Evolutionary conservation across 2,329 filamentous ascomycete genomes (phyloP), one percentile per base, ranked within the genome.

Genomic region (Fusarium sterilihyphosum): DNA sequence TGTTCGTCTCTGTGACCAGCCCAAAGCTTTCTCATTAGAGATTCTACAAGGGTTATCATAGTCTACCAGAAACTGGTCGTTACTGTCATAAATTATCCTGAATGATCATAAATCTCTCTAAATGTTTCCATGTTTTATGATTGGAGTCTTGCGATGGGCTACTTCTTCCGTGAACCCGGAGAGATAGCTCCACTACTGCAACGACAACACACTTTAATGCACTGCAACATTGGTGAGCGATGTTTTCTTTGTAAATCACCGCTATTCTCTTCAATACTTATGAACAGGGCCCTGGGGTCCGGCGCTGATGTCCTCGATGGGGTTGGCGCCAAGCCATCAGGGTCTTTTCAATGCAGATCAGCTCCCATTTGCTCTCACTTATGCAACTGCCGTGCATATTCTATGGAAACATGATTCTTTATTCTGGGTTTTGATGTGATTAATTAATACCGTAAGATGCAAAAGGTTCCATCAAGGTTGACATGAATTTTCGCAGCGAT

Each of bases 41-140:
- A 22, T 22, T 22, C 13, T 22, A 5, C 7, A 1, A 9, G 17
- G 5, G 1, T 9, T n/a, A 9, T 17, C 14, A 0, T 38, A 7
- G 0, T 7, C 5, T 3, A 18, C 3, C 4, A 10, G 12, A 6
- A 8, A 11, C 8, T 8, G 3, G 16, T 24, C 10, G 8, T 18
- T 18, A 8, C 5, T 24, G 5, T 8, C 10, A 44, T 18, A 5
- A 4, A 6, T 24, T 17, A 18, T 24, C 10, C 16, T 24, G 0
- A 24, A 24, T n/a, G n/a, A n/a, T n/a, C n/a, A n/a, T n/a, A n/a
- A n/a, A n/a, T n/a, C n/a, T n/a, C n/a, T n/a, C 18, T 9, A 2
- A n/a, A 18, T 5, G 0, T 7, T 38, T 3, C 2, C 1, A 5
- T 10, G 10, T 0, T 2, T n/a, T 2, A 4, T 9, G 7, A 40